These are phyloP conservation scores for Plasmopara halstedii DNA, from an alignment of 352 stramenopile genomes.

Conservation along the genomic window DNA sequence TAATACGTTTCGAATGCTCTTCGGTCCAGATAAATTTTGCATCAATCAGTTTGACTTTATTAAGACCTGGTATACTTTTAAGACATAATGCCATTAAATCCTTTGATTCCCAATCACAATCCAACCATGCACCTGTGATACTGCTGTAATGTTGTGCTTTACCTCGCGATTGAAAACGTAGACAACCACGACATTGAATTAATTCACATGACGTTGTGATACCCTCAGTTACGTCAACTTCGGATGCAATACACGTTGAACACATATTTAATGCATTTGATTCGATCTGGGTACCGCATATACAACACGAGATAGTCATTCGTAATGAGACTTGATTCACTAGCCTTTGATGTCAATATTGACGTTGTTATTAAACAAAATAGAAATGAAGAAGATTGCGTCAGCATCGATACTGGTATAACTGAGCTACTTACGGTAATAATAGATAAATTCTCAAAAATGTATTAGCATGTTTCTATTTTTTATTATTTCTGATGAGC, in stretches of 20 bases:
- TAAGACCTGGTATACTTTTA: constrained; percentile 56
- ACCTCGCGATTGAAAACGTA: constrained; percentile 54
- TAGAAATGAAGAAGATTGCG: no score
- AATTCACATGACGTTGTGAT: constrained; percentile 45
- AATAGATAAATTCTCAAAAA: no score
- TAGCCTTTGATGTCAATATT: background rate
- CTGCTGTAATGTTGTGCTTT: constrained; percentile 37
- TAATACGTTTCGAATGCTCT: constrained; percentile 72
- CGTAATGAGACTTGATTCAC: background rate
- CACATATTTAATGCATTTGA: constrained; percentile 80
- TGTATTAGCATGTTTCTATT: no score
- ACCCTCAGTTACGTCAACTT: constrained; percentile 68
- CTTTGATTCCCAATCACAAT: constrained; percentile 62
- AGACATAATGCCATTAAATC: constrained; percentile 75
- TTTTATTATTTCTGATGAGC: no score
- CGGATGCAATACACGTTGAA: constrained; percentile 46
- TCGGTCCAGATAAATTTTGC: constrained; percentile 80
- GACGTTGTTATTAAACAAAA: no score
- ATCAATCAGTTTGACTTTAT: constrained; percentile 69
- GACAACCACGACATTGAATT: constrained; percentile 55
- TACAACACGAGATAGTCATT: constrained; percentile 32
- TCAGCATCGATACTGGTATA: background rate
- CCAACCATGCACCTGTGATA: constrained; percentile 36
- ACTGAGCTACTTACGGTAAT: background rate
- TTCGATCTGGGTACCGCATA: constrained; percentile 63